phyloP scores from a whole-genome alignment of 139 green algal genomes.

The Desmodesmus armatus region DNA sequence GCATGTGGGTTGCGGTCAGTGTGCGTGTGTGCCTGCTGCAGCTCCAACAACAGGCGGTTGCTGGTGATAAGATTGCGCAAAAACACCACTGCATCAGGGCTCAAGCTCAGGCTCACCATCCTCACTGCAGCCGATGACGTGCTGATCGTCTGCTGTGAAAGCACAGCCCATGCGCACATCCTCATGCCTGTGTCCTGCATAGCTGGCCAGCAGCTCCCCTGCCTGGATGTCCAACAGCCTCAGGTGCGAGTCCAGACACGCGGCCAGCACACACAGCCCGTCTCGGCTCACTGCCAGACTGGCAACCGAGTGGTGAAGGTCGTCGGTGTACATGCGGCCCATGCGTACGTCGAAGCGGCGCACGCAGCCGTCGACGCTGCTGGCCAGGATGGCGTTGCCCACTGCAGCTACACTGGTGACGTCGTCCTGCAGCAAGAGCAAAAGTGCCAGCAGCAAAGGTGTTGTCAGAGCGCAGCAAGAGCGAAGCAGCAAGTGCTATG shows the following conservation, averaged over 20 bases:
- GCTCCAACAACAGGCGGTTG: not conserved
- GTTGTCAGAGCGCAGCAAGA: constrained; percentile 65
- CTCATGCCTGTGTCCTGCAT: constrained; percentile 81
- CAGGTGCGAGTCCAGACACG: constrained; percentile 80
- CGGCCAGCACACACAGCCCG: constrained; percentile 74
- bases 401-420: constrained; percentile 81
- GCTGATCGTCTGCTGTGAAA: constrained; percentile 80
- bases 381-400: constrained; percentile 72
- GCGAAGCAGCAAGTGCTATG: constrained; percentile 72
- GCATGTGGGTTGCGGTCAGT: not conserved
- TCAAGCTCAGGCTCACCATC: constrained; percentile 71
- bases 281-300: constrained; percentile 59
- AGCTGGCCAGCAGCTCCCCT: constrained; percentile 85
- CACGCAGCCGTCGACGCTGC: constrained; percentile 87
- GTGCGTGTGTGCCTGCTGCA: not conserved
- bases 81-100: no score
- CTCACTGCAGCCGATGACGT: constrained; percentile 84
- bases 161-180: constrained; percentile 81
- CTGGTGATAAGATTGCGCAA: no score
- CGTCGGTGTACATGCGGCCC: constrained; percentile 80
- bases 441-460: constrained; percentile 47
- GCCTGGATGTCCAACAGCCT: constrained; percentile 72
- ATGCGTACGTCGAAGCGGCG: constrained; percentile 89
- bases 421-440: constrained; percentile 79
- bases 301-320: constrained; percentile 80